Conservation (phyloP, 345 rosid species). For the Pseudoturritis turrita region DNA sequence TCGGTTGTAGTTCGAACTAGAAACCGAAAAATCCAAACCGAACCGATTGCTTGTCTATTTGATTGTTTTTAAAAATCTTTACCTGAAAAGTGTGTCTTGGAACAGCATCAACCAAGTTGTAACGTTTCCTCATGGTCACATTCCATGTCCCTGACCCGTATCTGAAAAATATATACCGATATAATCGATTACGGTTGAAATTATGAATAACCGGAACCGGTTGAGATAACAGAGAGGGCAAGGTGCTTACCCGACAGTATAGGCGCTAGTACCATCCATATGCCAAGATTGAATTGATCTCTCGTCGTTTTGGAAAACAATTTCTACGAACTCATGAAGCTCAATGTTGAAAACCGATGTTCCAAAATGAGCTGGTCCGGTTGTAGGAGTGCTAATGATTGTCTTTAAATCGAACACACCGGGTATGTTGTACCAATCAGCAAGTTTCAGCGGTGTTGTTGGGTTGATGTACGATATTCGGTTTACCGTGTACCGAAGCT, state of each 20-base stretch:
- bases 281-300: conserved; percentile 68
- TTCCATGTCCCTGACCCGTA: conserved; percentile 61
- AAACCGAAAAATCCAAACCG: too few species aligned
- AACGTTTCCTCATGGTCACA: conserved; percentile 38
- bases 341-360: conserved; percentile 37
- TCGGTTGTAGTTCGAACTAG: too few species aligned
- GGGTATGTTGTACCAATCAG: conserved; percentile 63
- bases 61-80: not conserved
- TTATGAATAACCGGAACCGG: not conserved
- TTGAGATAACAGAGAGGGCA: not conserved
- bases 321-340: conserved; percentile 69
- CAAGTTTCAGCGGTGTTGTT: conserved; percentile 70
- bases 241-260: conserved; percentile 50
- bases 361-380: conserved; percentile 34
- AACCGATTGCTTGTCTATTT: too few species aligned
- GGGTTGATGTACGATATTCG: conserved; percentile 60
- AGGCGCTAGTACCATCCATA: conserved; percentile 65
- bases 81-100: conserved; percentile 69
- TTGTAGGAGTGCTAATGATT: conserved; percentile 40
- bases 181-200: not conserved
- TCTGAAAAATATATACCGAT: conserved; percentile 23
- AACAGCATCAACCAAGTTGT: conserved; percentile 64
- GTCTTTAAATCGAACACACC: conserved; percentile 59
- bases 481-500: conserved; percentile 66
- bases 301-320: conserved; percentile 69